Evolutionary conservation across 2,329 filamentous ascomycete species (phyloP), one percentile per base, ranked within the genome.

Genomic region (Arthrobotrys sphaeroides): DNA sequence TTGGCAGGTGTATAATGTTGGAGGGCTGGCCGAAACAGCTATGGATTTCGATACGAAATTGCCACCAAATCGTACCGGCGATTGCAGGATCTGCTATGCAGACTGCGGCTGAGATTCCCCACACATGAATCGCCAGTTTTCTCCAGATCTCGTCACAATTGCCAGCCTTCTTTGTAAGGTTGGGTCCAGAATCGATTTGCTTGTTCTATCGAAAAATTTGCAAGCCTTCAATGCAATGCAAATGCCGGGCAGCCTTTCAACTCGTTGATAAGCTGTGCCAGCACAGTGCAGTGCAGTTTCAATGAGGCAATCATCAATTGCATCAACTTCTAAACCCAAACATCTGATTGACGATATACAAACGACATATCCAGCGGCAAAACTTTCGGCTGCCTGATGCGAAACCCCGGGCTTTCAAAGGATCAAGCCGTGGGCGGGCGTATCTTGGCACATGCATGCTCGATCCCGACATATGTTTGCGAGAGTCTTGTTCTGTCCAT

Each of bases 51-150:
- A 9, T 13, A 36, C 31, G 31, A 38, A 10, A 36, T 55, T 55
- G 31, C 51, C 51, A 55, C 49, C 36, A 38, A 24, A 55, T 55
- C 51, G 51, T 55, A 24, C 22, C 51, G 20, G 31, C 49, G 49
- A 38, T 51, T 16, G 13, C 3, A 7, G 28, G 47, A 26, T 53
- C 28, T 33, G 16, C 20, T 33, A 28, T 55, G 36, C 51, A n/a
- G n/a, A n/a, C 26, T 64, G 59, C 59, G 59, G 59, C 59, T 64
- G 59, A 64, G 40, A 7, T 33, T 61, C 28, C 26, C 57, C 40
- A 43, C 28, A 36, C 12, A 1, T 31, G 5, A 36, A 36, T 64
- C 59, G 59, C 59, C 16, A 38, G 38, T 49, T 45, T 47, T 62
- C 57, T 62, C 57, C 40, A 47, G 22, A 20, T 62, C n/a, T 64